Conservation (phyloP, 2,329 filamentous ascomycete genomes). For the Cladorrhinum sp. region DNA sequence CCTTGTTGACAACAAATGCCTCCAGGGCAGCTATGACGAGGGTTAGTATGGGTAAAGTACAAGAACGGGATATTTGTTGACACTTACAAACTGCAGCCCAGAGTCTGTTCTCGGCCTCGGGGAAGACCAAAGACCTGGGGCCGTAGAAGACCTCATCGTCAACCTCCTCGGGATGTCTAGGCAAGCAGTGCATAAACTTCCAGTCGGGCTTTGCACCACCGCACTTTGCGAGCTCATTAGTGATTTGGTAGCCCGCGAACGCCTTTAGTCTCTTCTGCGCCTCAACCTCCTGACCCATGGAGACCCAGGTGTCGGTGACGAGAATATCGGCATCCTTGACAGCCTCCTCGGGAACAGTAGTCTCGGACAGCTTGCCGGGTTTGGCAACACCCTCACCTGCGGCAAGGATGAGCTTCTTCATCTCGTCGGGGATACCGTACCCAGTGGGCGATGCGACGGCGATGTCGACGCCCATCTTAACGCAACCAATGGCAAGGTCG, state of each 20-base stretch:
- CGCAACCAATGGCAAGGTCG: constrained; percentile 81
- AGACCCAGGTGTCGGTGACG: constrained; percentile 97
- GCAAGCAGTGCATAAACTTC: constrained; percentile 99
- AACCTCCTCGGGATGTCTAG: constrained; percentile 89
- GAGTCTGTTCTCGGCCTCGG: constrained; percentile 89
- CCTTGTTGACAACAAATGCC: constrained; percentile 91
- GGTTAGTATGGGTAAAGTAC: constrained; percentile 9
- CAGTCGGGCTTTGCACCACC: constrained; percentile 85
- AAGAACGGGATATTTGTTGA: no score
- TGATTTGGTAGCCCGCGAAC: constrained; percentile 91
- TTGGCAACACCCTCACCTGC: constrained; percentile 56
- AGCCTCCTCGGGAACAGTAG: constrained; percentile 76
- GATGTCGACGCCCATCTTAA: constrained; percentile 84
- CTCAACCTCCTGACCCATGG: constrained; percentile 95
- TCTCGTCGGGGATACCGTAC: constrained; percentile 74
- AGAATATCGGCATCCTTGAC: constrained; percentile 84
- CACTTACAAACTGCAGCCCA: constrained; percentile 79
- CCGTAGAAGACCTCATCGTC: constrained; percentile 93
- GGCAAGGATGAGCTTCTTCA: constrained; percentile 69
- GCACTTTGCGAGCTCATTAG: constrained; percentile 74
- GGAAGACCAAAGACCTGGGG: constrained; percentile 80
- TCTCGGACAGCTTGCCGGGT: constrained; percentile 69
- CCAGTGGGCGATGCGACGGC: constrained; percentile 81
- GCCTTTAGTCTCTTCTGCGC: constrained; percentile 70
- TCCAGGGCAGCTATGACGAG: constrained; percentile 64